A percentile compares a stretch with the other conserved stretches of the same genome.
Evolutionary conservation across 148 eudicot species (phyloP).

Genomic region (Chenopodium berlandieri): DNA sequence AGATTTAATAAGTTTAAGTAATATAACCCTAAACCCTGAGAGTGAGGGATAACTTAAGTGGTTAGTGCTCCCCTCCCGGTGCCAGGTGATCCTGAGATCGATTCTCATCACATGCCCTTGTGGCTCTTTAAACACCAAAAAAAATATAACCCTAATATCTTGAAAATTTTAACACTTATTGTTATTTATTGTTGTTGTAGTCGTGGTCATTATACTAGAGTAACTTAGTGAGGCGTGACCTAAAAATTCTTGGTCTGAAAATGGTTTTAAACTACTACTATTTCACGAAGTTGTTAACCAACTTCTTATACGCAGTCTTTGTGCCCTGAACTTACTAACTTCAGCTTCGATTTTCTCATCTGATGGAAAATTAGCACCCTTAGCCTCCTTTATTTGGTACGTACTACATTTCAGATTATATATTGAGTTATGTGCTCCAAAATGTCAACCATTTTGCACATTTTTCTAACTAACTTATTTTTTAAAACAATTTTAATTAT

Average conservation of each 20-base stretch:
- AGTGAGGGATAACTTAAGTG: too few species aligned
- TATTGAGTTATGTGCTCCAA: background rate
- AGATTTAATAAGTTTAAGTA: too few species aligned
- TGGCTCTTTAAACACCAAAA: too few species aligned
- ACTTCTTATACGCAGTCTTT: background rate
- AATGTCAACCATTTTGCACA: slow-evolving; percentile 5
- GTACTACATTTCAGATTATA: background rate
- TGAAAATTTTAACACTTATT: too few species aligned
- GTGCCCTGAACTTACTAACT: background rate
- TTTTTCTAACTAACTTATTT: background rate
- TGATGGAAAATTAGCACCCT: background rate
- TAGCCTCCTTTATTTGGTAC: background rate
- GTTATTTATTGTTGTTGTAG: too few species aligned
- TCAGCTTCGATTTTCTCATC: background rate
- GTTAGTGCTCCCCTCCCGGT: too few species aligned
- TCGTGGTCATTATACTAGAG: too few species aligned
- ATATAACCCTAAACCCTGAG: too few species aligned
- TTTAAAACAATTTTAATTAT: background rate
- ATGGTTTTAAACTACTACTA: background rate
- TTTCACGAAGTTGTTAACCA: slow-evolving; percentile 16
- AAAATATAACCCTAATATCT: too few species aligned
- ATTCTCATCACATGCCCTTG: too few species aligned
- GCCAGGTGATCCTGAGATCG: too few species aligned
- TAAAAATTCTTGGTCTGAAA: background rate
- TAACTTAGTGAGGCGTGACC: too few species aligned